These are phyloP conservation scores for Filosporella fistucella DNA, from an alignment of 495 filamentous ascomycete genomes.

Conservation along the genomic window DNA sequence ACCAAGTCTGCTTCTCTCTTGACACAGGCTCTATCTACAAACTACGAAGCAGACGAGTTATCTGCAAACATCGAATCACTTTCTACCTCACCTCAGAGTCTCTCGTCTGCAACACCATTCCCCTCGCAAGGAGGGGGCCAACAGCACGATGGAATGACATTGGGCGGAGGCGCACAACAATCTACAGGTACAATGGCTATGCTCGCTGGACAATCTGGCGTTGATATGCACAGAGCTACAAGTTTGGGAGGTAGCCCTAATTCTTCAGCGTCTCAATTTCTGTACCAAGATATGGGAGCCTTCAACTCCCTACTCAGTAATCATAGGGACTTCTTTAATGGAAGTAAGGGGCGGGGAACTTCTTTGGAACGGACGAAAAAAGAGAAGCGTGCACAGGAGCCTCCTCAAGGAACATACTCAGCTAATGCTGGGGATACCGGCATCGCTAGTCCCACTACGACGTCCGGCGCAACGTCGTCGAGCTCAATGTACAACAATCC, in stretches of 20 bases:
- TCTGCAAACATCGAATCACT: not conserved
- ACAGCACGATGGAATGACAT: constrained; percentile 14
- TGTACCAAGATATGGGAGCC: constrained; percentile 5
- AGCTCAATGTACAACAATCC: constrained; percentile 17
- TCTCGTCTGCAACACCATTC: not conserved
- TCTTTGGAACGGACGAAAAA: constrained; percentile 40
- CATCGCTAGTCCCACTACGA: constrained; percentile 19
- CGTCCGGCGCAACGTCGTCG: constrained; percentile 10
- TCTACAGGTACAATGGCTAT: constrained; percentile 11
- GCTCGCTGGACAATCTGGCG: not conserved
- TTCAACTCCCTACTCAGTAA: constrained; percentile 6
- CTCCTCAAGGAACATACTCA: constrained; percentile 20
- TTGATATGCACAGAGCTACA: not conserved
- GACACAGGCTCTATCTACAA: constrained; percentile 20
- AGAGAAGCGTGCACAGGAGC: constrained; percentile 30
- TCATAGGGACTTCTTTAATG: constrained; percentile 14
- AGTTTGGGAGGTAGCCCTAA: not conserved
- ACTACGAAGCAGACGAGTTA: constrained; percentile 15
- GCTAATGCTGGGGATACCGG: constrained; percentile 32
- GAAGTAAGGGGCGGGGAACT: constrained; percentile 28
- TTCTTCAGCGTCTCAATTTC: constrained; percentile 16
- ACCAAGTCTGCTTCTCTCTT: constrained; percentile 20
- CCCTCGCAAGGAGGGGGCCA: not conserved
- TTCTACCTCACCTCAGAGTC: not conserved
- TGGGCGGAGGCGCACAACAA: not conserved